Conservation (phyloP, 2,329 filamentous ascomycete genomes). For the Rhynchosporium secalis region DNA sequence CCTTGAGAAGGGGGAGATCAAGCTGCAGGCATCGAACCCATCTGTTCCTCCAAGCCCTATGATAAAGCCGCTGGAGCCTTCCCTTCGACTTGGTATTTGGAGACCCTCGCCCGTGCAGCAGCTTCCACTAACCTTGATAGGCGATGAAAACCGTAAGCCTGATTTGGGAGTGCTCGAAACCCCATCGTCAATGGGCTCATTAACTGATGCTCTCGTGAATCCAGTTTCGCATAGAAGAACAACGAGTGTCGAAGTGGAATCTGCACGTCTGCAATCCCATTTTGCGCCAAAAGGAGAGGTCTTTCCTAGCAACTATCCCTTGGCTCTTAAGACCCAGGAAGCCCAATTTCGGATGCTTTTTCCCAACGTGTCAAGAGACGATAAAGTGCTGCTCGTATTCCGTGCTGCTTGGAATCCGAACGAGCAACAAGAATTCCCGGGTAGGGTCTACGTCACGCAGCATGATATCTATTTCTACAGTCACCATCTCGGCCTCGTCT, state of each 20-base stretch:
- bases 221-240: constrained; percentile 34
- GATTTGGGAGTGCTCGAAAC: constrained; percentile 27
- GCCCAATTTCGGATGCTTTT: constrained; percentile 93
- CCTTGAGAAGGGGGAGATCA: constrained; percentile 55
- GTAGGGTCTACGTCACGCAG: constrained; percentile 84
- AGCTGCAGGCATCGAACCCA: constrained; percentile 27
- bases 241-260: constrained; percentile 43
- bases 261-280: constrained; percentile 32
- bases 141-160: constrained; percentile 36
- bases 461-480: constrained; percentile 95
- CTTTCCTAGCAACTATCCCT: constrained; percentile 76
- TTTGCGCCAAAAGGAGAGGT: constrained; percentile 41
- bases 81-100: constrained; percentile 28
- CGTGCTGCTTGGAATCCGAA: constrained; percentile 81
- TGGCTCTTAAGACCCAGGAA: constrained; percentile 81
- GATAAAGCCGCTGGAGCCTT: constrained; percentile 33
- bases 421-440: constrained; percentile 74
- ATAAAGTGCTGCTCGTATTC: constrained; percentile 89
- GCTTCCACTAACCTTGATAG: not conserved
- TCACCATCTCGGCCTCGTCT: constrained; percentile 85
- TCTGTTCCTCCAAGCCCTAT: constrained; percentile 34
- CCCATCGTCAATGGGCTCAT: constrained; percentile 28
- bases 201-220: constrained; percentile 28
- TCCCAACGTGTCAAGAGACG: constrained; percentile 71
- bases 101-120: not conserved